These are phyloP conservation scores for Moricandia moricandioides DNA, from an alignment of 345 rosid species.

Conservation along the genomic window DNA sequence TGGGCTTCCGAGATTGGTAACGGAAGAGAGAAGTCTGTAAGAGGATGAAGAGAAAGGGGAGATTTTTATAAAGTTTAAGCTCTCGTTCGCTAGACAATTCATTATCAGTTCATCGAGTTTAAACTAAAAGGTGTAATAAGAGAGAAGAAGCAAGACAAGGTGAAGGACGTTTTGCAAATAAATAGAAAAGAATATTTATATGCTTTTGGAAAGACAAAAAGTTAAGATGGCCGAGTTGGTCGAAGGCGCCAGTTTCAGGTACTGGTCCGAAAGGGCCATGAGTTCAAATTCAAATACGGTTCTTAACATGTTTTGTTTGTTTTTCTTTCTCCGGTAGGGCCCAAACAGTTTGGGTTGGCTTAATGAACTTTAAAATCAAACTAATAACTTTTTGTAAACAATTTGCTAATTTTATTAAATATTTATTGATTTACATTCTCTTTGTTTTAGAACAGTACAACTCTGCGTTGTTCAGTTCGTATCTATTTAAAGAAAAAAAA, in stretches of 20 bases:
- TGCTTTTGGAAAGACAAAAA: no score
- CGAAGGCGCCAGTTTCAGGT: constrained; percentile 94
- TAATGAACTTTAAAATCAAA: no score
- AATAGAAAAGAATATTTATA: no score
- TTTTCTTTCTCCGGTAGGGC: no score
- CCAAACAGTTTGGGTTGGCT: no score
- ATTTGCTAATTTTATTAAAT: no score
- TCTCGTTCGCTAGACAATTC: constrained; percentile 38
- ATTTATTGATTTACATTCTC: no score
- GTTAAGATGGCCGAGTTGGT: constrained; percentile 94
- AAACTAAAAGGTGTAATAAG: background rate
- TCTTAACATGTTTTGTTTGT: constrained; percentile 47
- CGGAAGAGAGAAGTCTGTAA: constrained; percentile 33
- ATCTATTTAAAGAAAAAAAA: no score
- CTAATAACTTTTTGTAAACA: no score
- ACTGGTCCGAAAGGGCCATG: constrained; percentile 74
- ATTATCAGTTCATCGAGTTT: constrained; percentile 32
- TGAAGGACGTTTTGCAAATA: no score
- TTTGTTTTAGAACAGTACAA: no score
- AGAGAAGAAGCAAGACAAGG: background rate
- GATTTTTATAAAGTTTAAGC: constrained; percentile 24
- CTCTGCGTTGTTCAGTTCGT: no score
- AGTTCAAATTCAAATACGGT: constrained; percentile 80
- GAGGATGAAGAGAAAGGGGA: constrained; percentile 18
- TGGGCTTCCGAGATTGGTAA: constrained; percentile 30